Evolutionary conservation across 768 basidiomycete species (phyloP), one percentile per base, ranked within the genome.

Genomic region (Daedaleopsis nitida): DNA sequence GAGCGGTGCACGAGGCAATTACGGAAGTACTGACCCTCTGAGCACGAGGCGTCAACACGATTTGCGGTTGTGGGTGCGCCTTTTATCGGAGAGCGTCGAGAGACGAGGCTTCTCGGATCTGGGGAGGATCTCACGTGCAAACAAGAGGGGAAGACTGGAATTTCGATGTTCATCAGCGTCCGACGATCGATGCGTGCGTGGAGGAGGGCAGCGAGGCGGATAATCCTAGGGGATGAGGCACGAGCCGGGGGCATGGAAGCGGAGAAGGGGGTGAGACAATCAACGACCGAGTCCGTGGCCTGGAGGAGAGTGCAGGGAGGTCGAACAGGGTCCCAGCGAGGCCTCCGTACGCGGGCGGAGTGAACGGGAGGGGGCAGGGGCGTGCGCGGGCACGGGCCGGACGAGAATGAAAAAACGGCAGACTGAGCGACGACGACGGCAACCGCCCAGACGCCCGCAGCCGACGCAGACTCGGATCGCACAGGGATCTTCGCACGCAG

Each of bases 1-100:
- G 64, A 68, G 68, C 59, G 62, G 68, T 60, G 66, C 69, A 70
- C 68, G 69, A 70, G 70, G 66, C 65, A 61, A 66, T 43, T 58
- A 59, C 64, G 65, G 62, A 65, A 61, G 59, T 67, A 69, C 69
- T 70, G 69, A 70, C 69, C 69, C 65, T 65, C 65, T 49, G 60
- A 45, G 66, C 59, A 64, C 60, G 64, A 65, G 66, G 66, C 64
- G 66, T 59, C 64, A 64, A 64, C 23, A 51, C 42, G 54, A 52
- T n/a, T 56, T 59, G 62, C 42, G 58, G 62, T 56, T 42, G 62
- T 51, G 58, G 62, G 52, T 55, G 58, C 59, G 62, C 62, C 62
- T 64, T 64, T 58, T 64, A 64, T 64, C 62, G 52, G 52, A 51
- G 62, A 42, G 38, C 55, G 54, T 50, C 32, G 47, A 45, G 55